phyloP scores from a whole-genome alignment of 192 early-diverging fungal genomes.

The Rhizophagus sp. region DNA sequence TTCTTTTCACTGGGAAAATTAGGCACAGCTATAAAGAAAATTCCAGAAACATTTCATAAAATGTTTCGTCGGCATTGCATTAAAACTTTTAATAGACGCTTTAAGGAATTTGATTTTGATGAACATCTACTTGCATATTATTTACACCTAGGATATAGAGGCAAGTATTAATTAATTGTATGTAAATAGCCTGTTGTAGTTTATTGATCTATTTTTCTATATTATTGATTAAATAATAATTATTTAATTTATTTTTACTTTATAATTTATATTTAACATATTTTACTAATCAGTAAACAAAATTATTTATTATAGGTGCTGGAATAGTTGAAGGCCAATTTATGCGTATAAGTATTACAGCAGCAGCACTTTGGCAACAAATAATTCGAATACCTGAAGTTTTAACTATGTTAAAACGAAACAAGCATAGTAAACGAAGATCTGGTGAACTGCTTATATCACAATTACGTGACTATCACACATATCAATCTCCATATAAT shows the following conservation, averaged over 20 bases:
- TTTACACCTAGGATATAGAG: neutral
- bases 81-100: neutral
- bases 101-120: constrained; percentile 3
- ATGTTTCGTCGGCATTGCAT: too few species aligned
- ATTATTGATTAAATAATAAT: too few species aligned
- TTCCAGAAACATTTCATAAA: neutral
- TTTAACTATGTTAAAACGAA: neutral
- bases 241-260: too few species aligned
- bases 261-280: too few species aligned
- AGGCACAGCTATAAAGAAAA: neutral
- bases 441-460: neutral
- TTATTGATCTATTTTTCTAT: neutral
- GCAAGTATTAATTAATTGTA: neutral
- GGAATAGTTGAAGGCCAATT: neutral
- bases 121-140: constrained; percentile 18
- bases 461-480: neutral
- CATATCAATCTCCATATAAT: neutral
- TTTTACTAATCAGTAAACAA: too few species aligned
- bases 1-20: neutral
- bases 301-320: neutral
- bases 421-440: neutral
- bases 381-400: neutral
- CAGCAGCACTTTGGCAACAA: neutral
- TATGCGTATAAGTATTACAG: neutral
- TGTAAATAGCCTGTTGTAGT: neutral